Evolutionary conservation across 768 basidiomycete species (phyloP), one percentile per base, ranked within the genome.

Genomic region (Naematelia aurantialba): DNA sequence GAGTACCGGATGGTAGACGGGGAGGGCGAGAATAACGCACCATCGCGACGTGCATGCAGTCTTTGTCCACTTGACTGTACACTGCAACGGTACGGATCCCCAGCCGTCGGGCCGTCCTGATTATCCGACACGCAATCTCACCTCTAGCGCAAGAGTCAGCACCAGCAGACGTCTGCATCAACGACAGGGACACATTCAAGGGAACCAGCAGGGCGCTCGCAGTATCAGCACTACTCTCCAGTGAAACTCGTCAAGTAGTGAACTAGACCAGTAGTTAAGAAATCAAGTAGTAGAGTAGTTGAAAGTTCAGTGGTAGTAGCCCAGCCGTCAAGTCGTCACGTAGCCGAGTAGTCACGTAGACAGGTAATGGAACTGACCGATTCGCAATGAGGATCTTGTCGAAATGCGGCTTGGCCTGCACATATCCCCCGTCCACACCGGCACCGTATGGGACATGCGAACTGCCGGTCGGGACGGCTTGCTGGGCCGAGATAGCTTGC

Each of bases 41-140:
- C 81, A 91, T 80, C 62, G 84, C 79, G 22, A 93, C 91, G 75
- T 97, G 93, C 60, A 93, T 75, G 0, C 89, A 82, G 70, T 87
- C 81, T 52, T 80, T 83, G 65, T 97, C 93, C 5, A 85, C 89
- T 48, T 93, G 89, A 60, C 88, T 90, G 73, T 88, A 96, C 5
- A 97, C 89, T 0, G 91, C 91, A 14, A 96, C 92, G 0, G 89
- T 91, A 81, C 83, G 86, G 74, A 96, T 87, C 0, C 93, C 92
- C 2, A 96, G 80, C 71, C 87, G 88, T 76, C 81, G 85, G 1
- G 90, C 89, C 0, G 92, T 94, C 24, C 89, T 86, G 56, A 94
- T 94, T 45, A 97, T 89, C 19, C 92, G 86, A 76, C 93, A 96
- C 4, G 92, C 91, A 63, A 97, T 97, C 78, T 97, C 92, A 48